These are phyloP conservation scores for Boeremia lycopersici DNA, from an alignment of 2,329 filamentous ascomycete species.

Conservation along the genomic window DNA sequence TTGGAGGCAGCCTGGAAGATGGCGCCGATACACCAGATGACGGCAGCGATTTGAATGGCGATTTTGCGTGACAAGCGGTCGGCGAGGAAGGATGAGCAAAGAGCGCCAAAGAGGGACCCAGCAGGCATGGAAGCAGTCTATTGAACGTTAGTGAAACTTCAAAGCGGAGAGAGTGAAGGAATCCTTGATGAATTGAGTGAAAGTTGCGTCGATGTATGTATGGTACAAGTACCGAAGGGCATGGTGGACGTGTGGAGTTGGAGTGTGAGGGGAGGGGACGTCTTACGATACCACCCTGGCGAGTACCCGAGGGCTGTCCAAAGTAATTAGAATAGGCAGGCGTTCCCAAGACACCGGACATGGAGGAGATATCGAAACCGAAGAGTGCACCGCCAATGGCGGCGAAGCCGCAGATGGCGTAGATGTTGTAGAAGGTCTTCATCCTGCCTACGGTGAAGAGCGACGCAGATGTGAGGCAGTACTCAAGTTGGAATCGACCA, in stretches of 20 bases:
- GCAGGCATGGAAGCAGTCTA: slow-evolving; percentile 56
- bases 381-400: slow-evolving; percentile 58
- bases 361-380: slow-evolving; percentile 50
- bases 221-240: no score
- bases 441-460: slow-evolving; percentile 29
- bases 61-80: slow-evolving; percentile 53
- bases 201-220: no score
- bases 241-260: no score
- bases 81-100: slow-evolving; percentile 54
- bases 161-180: slow-evolving; percentile 17
- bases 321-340: slow-evolving; percentile 49
- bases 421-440: slow-evolving; percentile 57
- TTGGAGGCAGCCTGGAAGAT: slow-evolving; percentile 48
- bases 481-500: slow-evolving; percentile 2
- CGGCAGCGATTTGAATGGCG: slow-evolving; percentile 52
- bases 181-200: no score
- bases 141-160: background rate
- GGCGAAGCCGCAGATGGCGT: slow-evolving; percentile 65
- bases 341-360: slow-evolving; percentile 45
- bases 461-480: slow-evolving; percentile 2
- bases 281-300: slow-evolving; percentile 52
- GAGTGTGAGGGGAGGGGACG: background rate
- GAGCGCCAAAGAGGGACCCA: slow-evolving; percentile 56
- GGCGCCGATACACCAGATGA: slow-evolving; percentile 56
- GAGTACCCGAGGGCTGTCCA: slow-evolving; percentile 38